These are phyloP conservation scores for Trypanosomatidae sp. DNA, from an alignment of 208 protist genomes.

Conservation along the genomic window DNA sequence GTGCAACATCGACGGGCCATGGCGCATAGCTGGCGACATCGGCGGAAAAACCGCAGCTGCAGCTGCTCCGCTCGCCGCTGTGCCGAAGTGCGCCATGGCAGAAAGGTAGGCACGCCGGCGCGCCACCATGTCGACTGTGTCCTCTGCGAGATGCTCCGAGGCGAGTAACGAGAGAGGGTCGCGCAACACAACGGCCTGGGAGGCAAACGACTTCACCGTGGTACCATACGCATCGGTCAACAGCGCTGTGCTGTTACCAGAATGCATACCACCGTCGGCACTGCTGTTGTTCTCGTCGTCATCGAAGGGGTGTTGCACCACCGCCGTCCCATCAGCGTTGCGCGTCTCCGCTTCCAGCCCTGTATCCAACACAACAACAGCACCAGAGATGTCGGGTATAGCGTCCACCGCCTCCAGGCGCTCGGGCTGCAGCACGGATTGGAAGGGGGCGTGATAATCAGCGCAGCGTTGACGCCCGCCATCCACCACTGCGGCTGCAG, in stretches of 20 bases:
- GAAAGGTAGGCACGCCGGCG: conserved; percentile 19
- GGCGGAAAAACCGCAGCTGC: neutral
- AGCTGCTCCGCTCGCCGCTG: neutral
- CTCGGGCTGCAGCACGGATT: conserved; percentile 25
- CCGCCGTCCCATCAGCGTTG: neutral
- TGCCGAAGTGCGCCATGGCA: conserved; percentile 11
- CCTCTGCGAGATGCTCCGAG: conserved; percentile 51
- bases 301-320: neutral
- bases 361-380: neutral
- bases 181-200: conserved; percentile 49
- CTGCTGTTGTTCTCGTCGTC: too few species aligned
- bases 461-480: conserved; percentile 2
- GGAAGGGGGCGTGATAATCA: conserved; percentile 44
- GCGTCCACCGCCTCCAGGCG: conserved; percentile 8
- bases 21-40: too few species aligned
- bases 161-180: conserved; percentile 45
- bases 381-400: conserved; percentile 8
- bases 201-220: conserved; percentile 17
- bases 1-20: too few species aligned
- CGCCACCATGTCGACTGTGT: conserved; percentile 21
- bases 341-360: neutral
- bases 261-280: too few species aligned
- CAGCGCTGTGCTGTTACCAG: too few species aligned
- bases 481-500: neutral
- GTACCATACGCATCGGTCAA: too few species aligned